Evolutionary conservation across 2,329 filamentous ascomycete species (phyloP).

Genomic region (Monosporascus sp.): DNA sequence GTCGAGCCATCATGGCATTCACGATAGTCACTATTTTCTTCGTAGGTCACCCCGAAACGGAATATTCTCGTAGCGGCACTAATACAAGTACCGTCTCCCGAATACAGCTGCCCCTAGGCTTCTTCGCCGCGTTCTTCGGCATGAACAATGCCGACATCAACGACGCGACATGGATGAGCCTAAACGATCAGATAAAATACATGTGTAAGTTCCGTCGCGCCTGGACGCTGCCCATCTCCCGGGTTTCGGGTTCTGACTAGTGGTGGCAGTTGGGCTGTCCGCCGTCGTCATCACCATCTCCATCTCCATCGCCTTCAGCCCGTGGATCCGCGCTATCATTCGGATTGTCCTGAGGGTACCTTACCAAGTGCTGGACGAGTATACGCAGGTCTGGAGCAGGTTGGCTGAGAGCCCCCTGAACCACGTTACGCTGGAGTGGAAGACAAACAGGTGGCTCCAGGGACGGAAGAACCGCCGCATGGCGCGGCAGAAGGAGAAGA

Average conservation of each 20-base stretch:
- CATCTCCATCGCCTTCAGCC: slow-evolving; percentile 14
- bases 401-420: background rate
- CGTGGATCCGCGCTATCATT: slow-evolving; percentile 11
- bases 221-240: background rate
- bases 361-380: background rate
- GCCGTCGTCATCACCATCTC: slow-evolving; percentile 11
- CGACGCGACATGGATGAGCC: slow-evolving; percentile 7
- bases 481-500: too few species aligned
- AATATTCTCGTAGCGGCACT: background rate
- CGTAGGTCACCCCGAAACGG: slow-evolving; percentile 11
- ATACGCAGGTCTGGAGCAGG: background rate
- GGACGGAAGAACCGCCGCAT: too few species aligned
- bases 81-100: background rate
- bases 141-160: slow-evolving; percentile 29
- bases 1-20: slow-evolving; percentile 27
- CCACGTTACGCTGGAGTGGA: background rate
- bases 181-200: slow-evolving; percentile 10
- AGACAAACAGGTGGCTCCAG: too few species aligned
- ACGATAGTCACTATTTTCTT: slow-evolving; percentile 31
- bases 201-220: slow-evolving; percentile 15
- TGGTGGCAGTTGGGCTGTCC: slow-evolving; percentile 9
- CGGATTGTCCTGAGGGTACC: background rate
- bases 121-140: slow-evolving; percentile 32
- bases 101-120: slow-evolving; percentile 28
- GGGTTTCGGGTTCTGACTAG: background rate